Percentiles rank a stretch among this genome's conserved stretches.
These are phyloP conservation scores for Hirschioporus abietinus DNA, from an alignment of 768 basidiomycete genomes.

Conservation along the genomic window DNA sequence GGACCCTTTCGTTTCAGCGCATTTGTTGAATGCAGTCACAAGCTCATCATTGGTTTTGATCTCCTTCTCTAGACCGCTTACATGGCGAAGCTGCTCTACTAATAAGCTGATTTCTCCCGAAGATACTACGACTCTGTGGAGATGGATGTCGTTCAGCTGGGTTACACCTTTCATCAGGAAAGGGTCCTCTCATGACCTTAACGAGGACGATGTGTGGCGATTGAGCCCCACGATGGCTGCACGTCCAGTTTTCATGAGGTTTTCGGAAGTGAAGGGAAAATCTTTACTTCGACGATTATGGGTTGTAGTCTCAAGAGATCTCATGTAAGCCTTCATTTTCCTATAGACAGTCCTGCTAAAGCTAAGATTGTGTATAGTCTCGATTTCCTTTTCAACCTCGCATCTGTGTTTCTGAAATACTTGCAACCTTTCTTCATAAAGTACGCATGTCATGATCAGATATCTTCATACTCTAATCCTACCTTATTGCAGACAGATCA, in stretches of 20 bases:
- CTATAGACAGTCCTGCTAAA: neutral
- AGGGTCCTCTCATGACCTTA: slow-evolving; percentile 47
- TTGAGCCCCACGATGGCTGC: slow-evolving; percentile 67
- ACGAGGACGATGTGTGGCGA: slow-evolving; percentile 67
- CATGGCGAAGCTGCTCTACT: neutral
- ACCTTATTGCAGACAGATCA: slow-evolving; percentile 33
- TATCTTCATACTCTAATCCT: slow-evolving; percentile 13
- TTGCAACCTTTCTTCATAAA: slow-evolving; percentile 82
- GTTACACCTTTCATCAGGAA: slow-evolving; percentile 54
- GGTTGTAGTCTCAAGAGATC: slow-evolving; percentile 40
- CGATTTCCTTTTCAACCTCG: slow-evolving; percentile 62
- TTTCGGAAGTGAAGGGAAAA: slow-evolving; percentile 24
- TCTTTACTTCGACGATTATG: slow-evolving; percentile 41
- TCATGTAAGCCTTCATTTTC: slow-evolving; percentile 24
- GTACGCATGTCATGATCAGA: slow-evolving; percentile 25
- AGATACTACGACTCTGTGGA: slow-evolving; percentile 67
- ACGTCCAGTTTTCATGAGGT: slow-evolving; percentile 53
- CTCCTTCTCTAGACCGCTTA: neutral
- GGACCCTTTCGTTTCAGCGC: slow-evolving; percentile 17
- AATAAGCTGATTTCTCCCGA: slow-evolving; percentile 56
- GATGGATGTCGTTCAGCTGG: slow-evolving; percentile 73
- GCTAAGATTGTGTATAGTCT: slow-evolving; percentile 29
- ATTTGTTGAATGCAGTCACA: slow-evolving; percentile 29
- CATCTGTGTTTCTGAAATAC: slow-evolving; percentile 74
- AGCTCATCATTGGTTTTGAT: neutral